These are phyloP conservation scores for Phanerodontia chrysosporium DNA, from an alignment of 768 basidiomycete genomes.

Conservation along the genomic window DNA sequence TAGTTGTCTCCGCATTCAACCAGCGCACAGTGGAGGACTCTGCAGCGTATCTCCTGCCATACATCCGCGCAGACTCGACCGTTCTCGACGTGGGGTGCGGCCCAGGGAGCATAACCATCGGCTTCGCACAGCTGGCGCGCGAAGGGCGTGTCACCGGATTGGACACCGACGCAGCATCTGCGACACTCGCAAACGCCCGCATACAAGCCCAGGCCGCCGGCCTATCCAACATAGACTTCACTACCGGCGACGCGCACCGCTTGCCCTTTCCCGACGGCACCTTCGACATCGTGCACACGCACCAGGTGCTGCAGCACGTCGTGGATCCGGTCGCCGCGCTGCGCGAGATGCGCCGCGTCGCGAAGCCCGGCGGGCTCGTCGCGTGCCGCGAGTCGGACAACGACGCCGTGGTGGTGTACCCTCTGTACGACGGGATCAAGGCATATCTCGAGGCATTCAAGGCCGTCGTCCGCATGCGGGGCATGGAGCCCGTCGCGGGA, in stretches of 20 bases:
- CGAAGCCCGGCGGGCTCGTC: conserved; percentile 42
- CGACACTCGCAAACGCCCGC: conserved; percentile 35
- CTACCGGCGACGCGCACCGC: conserved; percentile 31
- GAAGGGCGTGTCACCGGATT: conserved; percentile 40
- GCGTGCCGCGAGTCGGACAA: conserved; percentile 35
- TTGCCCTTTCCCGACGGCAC: conserved; percentile 34
- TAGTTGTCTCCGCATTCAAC: conserved; percentile 11
- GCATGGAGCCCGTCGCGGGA: conserved; percentile 37
- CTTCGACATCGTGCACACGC: conserved; percentile 47
- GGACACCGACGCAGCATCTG: conserved; percentile 28
- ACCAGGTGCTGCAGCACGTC: conserved; percentile 48
- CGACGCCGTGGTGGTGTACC: too few species aligned
- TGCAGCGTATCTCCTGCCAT: conserved; percentile 35
- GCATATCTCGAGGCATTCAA: too few species aligned
- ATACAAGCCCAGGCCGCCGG: conserved; percentile 23
- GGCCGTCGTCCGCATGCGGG: not conserved
- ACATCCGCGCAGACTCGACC: conserved; percentile 31
- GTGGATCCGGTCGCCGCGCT: conserved; percentile 35
- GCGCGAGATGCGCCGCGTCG: conserved; percentile 45
- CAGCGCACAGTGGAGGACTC: conserved; percentile 37
- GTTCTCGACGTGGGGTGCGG: conserved; percentile 53
- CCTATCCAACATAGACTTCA: conserved; percentile 35
- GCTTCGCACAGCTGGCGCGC: too few species aligned
- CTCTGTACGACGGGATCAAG: too few species aligned
- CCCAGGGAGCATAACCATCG: conserved; percentile 43